Evolutionary conservation across 768 basidiomycete species (phyloP).

Genomic region (Rickenella mellea): DNA sequence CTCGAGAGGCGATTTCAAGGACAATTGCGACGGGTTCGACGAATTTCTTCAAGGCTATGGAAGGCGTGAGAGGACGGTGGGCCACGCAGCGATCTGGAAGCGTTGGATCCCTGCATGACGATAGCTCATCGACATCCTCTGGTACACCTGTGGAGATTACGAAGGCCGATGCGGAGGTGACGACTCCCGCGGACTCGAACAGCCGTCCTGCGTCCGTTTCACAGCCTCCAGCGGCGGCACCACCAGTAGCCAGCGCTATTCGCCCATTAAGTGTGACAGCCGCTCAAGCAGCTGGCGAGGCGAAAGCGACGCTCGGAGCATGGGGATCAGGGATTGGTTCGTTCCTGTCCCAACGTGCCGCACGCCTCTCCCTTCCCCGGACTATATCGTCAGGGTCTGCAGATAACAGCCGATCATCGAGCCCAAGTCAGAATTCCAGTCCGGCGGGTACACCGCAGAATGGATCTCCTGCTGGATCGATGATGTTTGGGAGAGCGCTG

Average conservation of each 20-base stretch:
- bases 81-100: constrained; percentile 27
- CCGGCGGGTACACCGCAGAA: too few relatives aligned
- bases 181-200: not conserved
- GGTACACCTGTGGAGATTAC: constrained; percentile 9
- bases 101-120: constrained; percentile 17
- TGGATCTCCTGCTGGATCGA: too few relatives aligned
- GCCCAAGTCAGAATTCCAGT: too few relatives aligned
- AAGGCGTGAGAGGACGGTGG: constrained; percentile 78
- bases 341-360: constrained; percentile 31
- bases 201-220: constrained; percentile 1
- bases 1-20: constrained; percentile 78
- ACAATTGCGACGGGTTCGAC: constrained; percentile 69
- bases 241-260: constrained; percentile 10
- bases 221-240: constrained; percentile 4
- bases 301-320: constrained; percentile 24
- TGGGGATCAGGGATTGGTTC: constrained; percentile 41
- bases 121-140: constrained; percentile 6
- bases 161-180: constrained; percentile 7
- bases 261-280: constrained; percentile 19
- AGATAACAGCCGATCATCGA: too few relatives aligned
- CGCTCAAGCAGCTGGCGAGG: constrained; percentile 20
- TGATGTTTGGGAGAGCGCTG: too few relatives aligned
- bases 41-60: constrained; percentile 82
- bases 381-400: too few relatives aligned
- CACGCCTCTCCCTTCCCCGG: constrained; percentile 25